Evolutionary conservation across 805 yeast species (phyloP).

Genomic region (Torulaspora indica): DNA sequence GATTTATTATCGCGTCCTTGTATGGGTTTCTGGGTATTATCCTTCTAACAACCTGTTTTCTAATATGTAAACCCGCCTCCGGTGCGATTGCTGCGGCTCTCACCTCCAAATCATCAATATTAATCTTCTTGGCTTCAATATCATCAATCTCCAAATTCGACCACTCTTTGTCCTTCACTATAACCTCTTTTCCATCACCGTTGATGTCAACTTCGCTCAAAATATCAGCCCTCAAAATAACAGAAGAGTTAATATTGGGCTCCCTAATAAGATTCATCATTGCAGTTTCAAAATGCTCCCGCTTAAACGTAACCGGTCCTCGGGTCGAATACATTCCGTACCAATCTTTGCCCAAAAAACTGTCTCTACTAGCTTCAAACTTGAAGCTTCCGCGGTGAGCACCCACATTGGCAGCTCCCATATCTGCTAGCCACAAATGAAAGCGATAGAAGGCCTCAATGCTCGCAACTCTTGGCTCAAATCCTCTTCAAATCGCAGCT

Average conservation of each 20-base stretch:
- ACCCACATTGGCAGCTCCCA: slow-evolving; percentile 3
- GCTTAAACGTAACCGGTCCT: slow-evolving; percentile 23
- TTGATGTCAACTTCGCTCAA: slow-evolving; percentile 45
- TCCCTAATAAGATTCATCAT: slow-evolving; percentile 74
- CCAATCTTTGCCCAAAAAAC: slow-evolving; percentile 32
- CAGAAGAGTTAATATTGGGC: slow-evolving; percentile 90
- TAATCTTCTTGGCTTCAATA: slow-evolving; percentile 28
- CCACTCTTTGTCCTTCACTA: slow-evolving; percentile 9
- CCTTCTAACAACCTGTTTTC: slow-evolving; percentile 64
- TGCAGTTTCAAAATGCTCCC: slow-evolving; percentile 62
- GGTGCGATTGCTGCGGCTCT: slow-evolving; percentile 31
- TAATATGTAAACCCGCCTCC: slow-evolving; percentile 31
- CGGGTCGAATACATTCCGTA: slow-evolving; percentile 26
- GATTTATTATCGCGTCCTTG: slow-evolving; percentile 77
- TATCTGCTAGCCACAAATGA: not conserved
- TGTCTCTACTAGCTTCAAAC: slow-evolving; percentile 18
- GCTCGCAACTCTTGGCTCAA: not conserved
- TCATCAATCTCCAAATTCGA: slow-evolving; percentile 15
- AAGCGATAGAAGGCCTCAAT: not conserved
- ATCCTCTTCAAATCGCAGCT: not conserved
- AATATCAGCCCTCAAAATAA: slow-evolving; percentile 83
- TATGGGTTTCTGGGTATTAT: slow-evolving; percentile 89
- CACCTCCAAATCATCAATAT: slow-evolving; percentile 42
- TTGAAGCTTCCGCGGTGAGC: slow-evolving; percentile 19
- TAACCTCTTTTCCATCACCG: slow-evolving; percentile 12